Percentiles rank a stretch among this genome's conserved stretches.
phyloP scores from a whole-genome alignment of 345 rosid species.

The Eutrema yunnanense region DNA sequence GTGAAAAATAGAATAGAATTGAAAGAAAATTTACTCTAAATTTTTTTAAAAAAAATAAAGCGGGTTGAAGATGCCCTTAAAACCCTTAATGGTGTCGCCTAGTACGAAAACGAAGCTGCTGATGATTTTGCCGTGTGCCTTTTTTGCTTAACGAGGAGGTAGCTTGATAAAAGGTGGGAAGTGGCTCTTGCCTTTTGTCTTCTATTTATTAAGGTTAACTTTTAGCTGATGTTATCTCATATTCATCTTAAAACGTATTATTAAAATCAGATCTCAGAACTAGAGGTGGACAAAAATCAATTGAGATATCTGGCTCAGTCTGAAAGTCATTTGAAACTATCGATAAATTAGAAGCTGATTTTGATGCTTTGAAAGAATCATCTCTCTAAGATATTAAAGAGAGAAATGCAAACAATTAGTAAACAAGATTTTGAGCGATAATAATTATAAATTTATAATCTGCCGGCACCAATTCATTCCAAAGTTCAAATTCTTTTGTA shows the following conservation, averaged over 20 bases:
- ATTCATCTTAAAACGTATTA: no score
- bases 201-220: no score
- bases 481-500: no score
- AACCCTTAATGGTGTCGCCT: background rate
- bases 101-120: background rate
- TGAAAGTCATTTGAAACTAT: background rate
- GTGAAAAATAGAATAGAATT: no score
- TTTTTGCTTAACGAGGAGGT: constrained; percentile 13
- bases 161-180: background rate
- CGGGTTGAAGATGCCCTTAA: no score
- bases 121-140: constrained; percentile 1
- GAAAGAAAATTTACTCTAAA: no score
- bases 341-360: background rate
- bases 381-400: background rate
- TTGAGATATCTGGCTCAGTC: background rate
- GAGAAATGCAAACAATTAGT: background rate
- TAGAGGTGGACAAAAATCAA: background rate
- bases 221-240: no score
- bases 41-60: no score
- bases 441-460: no score
- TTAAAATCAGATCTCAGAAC: no score
- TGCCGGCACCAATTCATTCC: background rate
- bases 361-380: background rate
- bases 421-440: no score
- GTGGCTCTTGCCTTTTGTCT: constrained; percentile 1